Conservation (phyloP, 148 eudicot genomes). For the Cornus controversa region DNA sequence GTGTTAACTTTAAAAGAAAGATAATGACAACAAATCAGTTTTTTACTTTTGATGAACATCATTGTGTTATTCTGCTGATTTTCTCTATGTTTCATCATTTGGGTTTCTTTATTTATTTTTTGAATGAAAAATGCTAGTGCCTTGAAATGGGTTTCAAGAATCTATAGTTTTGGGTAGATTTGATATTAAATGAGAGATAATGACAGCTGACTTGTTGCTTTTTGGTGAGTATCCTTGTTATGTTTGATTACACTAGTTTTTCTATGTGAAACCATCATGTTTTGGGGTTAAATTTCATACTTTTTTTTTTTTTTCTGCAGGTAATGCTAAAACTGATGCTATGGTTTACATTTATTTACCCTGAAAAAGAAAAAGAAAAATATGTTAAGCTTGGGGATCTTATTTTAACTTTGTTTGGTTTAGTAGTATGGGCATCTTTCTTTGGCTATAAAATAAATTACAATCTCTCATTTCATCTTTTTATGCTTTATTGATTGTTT, state of each 20-base stretch:
- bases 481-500: too few species aligned
- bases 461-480: too few species aligned
- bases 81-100: not conserved
- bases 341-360: not conserved
- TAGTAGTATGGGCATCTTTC: too few species aligned
- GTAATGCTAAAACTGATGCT: not conserved
- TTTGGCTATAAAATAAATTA: too few species aligned
- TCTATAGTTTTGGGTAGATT: not conserved
- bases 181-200: not conserved
- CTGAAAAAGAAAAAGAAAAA: too few species aligned
- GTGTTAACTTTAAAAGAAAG: not conserved
- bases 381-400: too few species aligned
- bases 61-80: not conserved
- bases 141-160: not conserved
- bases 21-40: not conserved
- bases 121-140: not conserved
- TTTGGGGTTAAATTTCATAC: too few species aligned
- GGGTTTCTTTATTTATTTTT: not conserved
- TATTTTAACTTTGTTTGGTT: too few species aligned
- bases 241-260: not conserved
- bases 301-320: not conserved
- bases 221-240: not conserved
- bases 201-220: not conserved
- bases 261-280: too few species aligned
- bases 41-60: not conserved